phyloP scores from a whole-genome alignment of 163 green algal genomes.

The Scenedesmus sp. region DNA sequence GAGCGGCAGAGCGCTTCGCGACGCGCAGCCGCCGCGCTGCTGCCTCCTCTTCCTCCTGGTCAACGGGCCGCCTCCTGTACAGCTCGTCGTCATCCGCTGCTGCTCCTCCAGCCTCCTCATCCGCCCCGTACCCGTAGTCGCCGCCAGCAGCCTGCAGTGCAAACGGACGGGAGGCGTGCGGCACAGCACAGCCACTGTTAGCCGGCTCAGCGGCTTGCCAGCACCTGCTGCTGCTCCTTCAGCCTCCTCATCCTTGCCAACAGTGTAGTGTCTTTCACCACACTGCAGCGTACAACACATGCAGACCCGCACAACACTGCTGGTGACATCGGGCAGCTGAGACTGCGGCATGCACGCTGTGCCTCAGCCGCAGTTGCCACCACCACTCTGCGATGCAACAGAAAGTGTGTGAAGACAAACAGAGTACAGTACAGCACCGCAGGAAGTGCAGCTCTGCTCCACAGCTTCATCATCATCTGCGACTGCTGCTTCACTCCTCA shows the following conservation, averaged over 20 bases:
- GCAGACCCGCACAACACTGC: background rate
- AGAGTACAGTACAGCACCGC: background rate
- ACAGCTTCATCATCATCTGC: too few relatives aligned
- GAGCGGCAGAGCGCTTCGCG: constrained; percentile 67
- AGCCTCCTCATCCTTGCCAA: background rate
- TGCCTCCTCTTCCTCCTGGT: constrained; percentile 41
- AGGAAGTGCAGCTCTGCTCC: background rate
- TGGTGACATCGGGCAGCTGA: too few relatives aligned
- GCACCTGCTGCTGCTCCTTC: background rate
- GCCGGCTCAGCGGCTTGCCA: background rate
- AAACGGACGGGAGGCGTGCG: background rate
- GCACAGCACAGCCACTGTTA: background rate
- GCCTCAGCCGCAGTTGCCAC: too few relatives aligned
- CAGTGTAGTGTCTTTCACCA: background rate
- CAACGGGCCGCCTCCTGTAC: background rate
- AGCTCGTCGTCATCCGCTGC: background rate
- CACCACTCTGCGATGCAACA: background rate
- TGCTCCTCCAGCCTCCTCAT: background rate
- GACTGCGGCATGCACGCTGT: too few relatives aligned
- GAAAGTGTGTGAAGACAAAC: too few relatives aligned
- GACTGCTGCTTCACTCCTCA: too few relatives aligned
- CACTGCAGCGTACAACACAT: background rate
- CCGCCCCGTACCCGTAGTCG: background rate
- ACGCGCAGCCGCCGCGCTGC: constrained; percentile 58
- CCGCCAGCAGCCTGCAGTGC: background rate